phyloP scores from a whole-genome alignment of 768 basidiomycete species.

The Termitomyces sp. region DNA sequence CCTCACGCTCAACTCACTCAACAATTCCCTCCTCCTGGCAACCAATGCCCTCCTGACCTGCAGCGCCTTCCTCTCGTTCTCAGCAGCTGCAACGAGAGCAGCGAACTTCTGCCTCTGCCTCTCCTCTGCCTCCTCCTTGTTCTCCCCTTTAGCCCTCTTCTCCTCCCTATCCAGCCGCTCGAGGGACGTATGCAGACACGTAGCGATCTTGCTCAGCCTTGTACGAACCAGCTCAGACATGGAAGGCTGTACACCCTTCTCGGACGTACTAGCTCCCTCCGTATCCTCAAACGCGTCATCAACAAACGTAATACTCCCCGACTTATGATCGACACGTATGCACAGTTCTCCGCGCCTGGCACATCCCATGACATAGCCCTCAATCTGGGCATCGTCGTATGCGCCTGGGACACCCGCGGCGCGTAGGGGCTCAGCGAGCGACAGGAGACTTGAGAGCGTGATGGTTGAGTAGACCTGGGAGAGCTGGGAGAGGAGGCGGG shows the following conservation, averaged over 20 bases:
- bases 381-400: slow-evolving; percentile 73
- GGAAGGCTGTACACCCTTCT: slow-evolving; percentile 59
- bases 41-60: slow-evolving; percentile 75
- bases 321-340: slow-evolving; percentile 85
- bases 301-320: slow-evolving; percentile 77
- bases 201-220: slow-evolving; percentile 72
- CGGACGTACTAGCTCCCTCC: slow-evolving; percentile 25
- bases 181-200: slow-evolving; percentile 68
- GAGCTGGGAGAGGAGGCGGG: slow-evolving; percentile 85
- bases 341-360: slow-evolving; percentile 81
- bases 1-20: slow-evolving; percentile 76
- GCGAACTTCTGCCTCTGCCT: slow-evolving; percentile 55
- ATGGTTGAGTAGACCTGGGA: slow-evolving; percentile 90
- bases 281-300: slow-evolving; percentile 62
- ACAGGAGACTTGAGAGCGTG: slow-evolving; percentile 69
- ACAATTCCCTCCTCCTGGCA: slow-evolving; percentile 77
- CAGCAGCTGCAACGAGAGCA: slow-evolving; percentile 55
- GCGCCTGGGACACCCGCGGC: slow-evolving; percentile 44
- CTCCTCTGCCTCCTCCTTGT: slow-evolving; percentile 35
- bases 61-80: slow-evolving; percentile 73
- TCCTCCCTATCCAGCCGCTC: slow-evolving; percentile 45
- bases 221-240: slow-evolving; percentile 70
- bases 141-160: slow-evolving; percentile 23
- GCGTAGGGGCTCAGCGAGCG: slow-evolving; percentile 72
- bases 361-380: slow-evolving; percentile 92